Conservation (phyloP, 1,284 basidiomycete genomes). For the Ustilago hordei region DNA sequence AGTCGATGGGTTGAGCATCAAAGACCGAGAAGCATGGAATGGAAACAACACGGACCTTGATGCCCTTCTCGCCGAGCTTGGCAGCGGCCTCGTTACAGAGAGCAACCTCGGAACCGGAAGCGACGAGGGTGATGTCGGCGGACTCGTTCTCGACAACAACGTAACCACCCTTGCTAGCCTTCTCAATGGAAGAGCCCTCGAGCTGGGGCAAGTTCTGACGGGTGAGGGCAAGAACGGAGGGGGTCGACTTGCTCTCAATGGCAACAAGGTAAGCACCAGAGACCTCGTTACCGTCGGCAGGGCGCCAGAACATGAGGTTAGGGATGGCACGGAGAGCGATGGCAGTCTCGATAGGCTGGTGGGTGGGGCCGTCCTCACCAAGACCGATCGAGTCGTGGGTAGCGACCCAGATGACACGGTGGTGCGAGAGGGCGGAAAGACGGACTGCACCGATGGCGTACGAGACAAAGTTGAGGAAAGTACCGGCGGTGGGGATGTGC, state of each 20-base stretch:
- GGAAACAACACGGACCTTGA: slow-evolving; percentile 86
- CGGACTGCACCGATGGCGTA: slow-evolving; percentile 92
- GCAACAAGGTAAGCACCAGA: slow-evolving; percentile 88
- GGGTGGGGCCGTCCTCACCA: slow-evolving; percentile 95
- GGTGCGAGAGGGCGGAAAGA: slow-evolving; percentile 86
- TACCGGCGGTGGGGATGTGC: slow-evolving; percentile 78
- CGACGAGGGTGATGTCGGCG: slow-evolving; percentile 85
- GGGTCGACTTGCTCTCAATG: slow-evolving; percentile 79
- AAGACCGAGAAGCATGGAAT: slow-evolving; percentile 91
- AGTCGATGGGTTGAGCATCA: slow-evolving; percentile 83
- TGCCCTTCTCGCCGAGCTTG: slow-evolving; percentile 75
- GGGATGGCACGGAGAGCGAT: slow-evolving; percentile 88
- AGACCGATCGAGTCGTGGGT: slow-evolving; percentile 71
- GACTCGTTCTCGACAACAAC: slow-evolving; percentile 83
- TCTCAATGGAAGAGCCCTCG: slow-evolving; percentile 86
- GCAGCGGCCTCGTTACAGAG: slow-evolving; percentile 87
- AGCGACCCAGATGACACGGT: slow-evolving; percentile 92
- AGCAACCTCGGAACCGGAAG: slow-evolving; percentile 86
- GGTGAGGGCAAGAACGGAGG: slow-evolving; percentile 84
- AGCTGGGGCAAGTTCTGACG: slow-evolving; percentile 94
- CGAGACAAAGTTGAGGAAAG: slow-evolving; percentile 85
- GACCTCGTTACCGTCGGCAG: slow-evolving; percentile 93
- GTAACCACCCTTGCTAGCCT: slow-evolving; percentile 86
- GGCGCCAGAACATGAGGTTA: slow-evolving; percentile 79
- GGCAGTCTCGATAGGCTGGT: slow-evolving; percentile 91